phyloP scores from a whole-genome alignment of 129 eudicot species.

The Silybum marianum region DNA sequence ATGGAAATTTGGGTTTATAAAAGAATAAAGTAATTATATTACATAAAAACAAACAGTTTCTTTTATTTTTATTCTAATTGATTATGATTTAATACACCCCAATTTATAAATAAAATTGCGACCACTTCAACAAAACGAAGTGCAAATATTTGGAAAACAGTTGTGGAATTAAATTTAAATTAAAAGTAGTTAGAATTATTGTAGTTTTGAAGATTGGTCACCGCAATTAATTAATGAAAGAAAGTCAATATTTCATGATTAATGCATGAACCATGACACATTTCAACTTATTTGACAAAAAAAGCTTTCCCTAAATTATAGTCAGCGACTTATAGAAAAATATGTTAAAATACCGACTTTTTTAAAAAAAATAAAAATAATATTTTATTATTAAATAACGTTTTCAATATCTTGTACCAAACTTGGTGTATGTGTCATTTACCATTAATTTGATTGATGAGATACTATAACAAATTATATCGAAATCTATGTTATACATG shows the following conservation, averaged over 20 bases:
- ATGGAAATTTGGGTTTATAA: no score
- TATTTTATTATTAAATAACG: neutral
- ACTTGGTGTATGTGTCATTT: neutral
- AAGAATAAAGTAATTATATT: no score
- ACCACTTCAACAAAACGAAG: neutral
- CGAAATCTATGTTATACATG: neutral
- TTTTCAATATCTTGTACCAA: neutral
- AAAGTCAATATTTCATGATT: slow-evolving; percentile 8
- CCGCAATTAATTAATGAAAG: neutral
- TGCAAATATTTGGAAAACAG: neutral
- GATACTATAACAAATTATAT: neutral
- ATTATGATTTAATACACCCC: no score
- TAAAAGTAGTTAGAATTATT: neutral
- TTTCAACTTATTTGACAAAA: slow-evolving; percentile 29
- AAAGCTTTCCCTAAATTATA: neutral
- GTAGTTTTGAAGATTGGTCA: neutral
- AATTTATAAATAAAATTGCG: neutral
- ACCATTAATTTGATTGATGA: no score
- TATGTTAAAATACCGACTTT: slow-evolving; percentile 6
- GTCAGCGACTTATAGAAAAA: slow-evolving; percentile 8
- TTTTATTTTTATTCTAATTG: no score
- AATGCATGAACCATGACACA: slow-evolving; percentile 10
- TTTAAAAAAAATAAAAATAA: neutral
- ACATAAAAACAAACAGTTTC: no score
- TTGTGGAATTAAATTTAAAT: neutral